These are phyloP conservation scores for Spinellus fusiger DNA, from an alignment of 192 early-diverging fungal species.

Conservation along the genomic window DNA sequence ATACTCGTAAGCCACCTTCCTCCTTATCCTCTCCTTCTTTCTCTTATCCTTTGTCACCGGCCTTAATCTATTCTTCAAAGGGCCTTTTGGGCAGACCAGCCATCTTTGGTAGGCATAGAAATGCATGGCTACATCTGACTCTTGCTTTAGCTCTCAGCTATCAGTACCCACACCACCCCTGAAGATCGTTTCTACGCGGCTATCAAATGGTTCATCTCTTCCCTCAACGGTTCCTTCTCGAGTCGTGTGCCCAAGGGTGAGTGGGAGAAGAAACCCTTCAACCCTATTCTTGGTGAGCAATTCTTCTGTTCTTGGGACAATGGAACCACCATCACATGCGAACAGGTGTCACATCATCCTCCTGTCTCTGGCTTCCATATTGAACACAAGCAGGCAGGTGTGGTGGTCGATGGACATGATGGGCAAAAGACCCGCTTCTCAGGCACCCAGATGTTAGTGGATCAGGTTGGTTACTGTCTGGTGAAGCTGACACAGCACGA, in stretches of 20 bases:
- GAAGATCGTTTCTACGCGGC: constrained; percentile 65
- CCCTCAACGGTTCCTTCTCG: constrained; percentile 72
- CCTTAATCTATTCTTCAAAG: constrained; percentile 7
- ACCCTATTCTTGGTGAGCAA: constrained; percentile 64
- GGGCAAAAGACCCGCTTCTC: constrained; percentile 71
- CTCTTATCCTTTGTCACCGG: background rate
- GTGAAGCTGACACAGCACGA: constrained; percentile 50
- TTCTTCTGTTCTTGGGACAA: constrained; percentile 59
- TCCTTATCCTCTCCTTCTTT: background rate
- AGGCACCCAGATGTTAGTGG: constrained; percentile 67
- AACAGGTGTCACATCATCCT: constrained; percentile 72
- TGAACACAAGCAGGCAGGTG: constrained; percentile 53
- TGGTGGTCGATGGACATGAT: constrained; percentile 53
- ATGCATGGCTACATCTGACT: background rate
- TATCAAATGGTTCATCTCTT: constrained; percentile 74
- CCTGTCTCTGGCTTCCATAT: constrained; percentile 64
- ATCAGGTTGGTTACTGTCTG: constrained; percentile 70
- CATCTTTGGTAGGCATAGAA: constrained; percentile 28
- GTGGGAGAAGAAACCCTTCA: constrained; percentile 75
- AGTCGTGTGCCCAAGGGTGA: constrained; percentile 57
- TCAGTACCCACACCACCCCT: constrained; percentile 48
- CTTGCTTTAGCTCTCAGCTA: constrained; percentile 41
- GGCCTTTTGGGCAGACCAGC: constrained; percentile 57
- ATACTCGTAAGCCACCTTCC: constrained; percentile 51
- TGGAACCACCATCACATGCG: constrained; percentile 51